Evolutionary conservation across 495 filamentous ascomycete species (phyloP).

Genomic region (Xylaria telfairii): DNA sequence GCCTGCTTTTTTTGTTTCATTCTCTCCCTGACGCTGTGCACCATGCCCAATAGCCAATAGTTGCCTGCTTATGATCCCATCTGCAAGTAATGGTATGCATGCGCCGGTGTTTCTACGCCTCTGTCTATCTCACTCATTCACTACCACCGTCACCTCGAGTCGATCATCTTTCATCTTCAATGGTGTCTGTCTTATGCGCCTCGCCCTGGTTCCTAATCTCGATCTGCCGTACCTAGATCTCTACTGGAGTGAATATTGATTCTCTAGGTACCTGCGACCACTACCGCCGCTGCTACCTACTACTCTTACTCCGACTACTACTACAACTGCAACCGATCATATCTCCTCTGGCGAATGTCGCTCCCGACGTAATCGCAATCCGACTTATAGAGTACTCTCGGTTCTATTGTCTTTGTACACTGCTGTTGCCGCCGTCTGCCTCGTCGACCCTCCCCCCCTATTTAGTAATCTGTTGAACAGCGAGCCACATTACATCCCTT

Average conservation of each 20-base stretch:
- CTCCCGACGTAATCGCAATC: constrained; percentile 4
- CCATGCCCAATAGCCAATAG: not conserved
- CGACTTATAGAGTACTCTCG: not conserved
- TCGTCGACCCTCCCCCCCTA: not conserved
- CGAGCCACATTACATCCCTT: not conserved
- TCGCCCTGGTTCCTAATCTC: constrained; percentile 4
- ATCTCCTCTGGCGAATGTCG: constrained; percentile 11
- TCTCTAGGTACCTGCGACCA: not conserved
- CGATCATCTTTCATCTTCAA: not conserved
- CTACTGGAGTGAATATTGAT: not conserved
- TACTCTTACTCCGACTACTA: too few relatives aligned
- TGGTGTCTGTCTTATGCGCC: constrained; percentile 16
- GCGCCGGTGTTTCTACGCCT: not conserved
- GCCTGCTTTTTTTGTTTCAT: not conserved
- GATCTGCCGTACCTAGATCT: not conserved
- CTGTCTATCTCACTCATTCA: constrained; percentile 15
- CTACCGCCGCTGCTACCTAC: too few relatives aligned
- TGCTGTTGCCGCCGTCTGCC: not conserved
- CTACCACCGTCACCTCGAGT: not conserved
- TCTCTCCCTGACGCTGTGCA: not conserved
- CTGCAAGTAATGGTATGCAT: constrained; percentile 7
- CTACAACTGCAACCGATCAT: not conserved
- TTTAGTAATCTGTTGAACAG: not conserved
- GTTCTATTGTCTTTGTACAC: not conserved
- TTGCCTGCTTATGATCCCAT: not conserved